Percentiles rank a stretch among this genome's conserved stretches.
Evolutionary conservation across 2,329 filamentous ascomycete genomes (phyloP).

Genomic region (Aspergillus intermedius): DNA sequence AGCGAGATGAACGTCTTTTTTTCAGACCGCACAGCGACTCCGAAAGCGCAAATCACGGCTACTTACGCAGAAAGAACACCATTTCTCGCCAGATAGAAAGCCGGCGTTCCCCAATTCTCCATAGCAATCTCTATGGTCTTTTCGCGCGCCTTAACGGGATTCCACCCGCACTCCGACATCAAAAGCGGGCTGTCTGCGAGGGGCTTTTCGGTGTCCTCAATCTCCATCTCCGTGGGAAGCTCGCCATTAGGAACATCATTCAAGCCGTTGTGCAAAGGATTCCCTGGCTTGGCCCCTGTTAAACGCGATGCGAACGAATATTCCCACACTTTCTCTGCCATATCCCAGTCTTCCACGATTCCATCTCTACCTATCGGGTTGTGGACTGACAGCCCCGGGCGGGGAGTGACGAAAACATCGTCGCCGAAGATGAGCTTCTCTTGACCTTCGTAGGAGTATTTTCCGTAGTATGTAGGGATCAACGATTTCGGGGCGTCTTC

Average conservation of each 20-base stretch:
- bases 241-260: constrained; percentile 59
- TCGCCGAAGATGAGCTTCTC: constrained; percentile 73
- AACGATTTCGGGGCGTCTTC: constrained; percentile 96
- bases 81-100: constrained; percentile 85
- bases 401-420: constrained; percentile 74
- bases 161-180: constrained; percentile 94
- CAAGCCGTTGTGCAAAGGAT: constrained; percentile 68
- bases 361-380: constrained; percentile 90
- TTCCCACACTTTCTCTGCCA: constrained; percentile 83
- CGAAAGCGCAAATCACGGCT: neutral
- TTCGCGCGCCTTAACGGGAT: constrained; percentile 77
- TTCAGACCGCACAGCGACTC: no score
- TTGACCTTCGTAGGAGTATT: constrained; percentile 46
- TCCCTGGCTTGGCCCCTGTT: constrained; percentile 65
- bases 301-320: constrained; percentile 83
- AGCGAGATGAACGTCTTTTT: neutral
- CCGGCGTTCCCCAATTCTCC: constrained; percentile 92
- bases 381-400: constrained; percentile 69
- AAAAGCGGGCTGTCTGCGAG: constrained; percentile 84
- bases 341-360: constrained; percentile 94
- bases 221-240: constrained; percentile 57
- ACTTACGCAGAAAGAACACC: constrained; percentile 74
- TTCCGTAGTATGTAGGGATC: constrained; percentile 82
- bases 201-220: constrained; percentile 62
- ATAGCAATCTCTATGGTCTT: constrained; percentile 94